Evolutionary conservation across 805 yeast genomes (phyloP), one percentile per base, ranked within the genome.

Genomic region (Yarrowia sp.): DNA sequence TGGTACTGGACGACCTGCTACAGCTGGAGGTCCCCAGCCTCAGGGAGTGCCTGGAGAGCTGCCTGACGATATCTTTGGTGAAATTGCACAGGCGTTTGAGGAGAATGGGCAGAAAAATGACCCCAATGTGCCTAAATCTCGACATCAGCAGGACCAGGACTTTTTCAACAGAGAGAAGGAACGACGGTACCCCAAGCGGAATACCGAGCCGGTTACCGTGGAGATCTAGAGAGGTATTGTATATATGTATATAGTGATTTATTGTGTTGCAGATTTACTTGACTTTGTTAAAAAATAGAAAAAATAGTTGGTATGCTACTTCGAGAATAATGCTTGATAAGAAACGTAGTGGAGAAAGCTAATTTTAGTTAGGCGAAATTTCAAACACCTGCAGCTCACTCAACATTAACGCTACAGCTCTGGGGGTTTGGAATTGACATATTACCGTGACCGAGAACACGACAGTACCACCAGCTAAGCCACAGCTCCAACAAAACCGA

Each of bases 191-290:
- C 64, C 64, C 10, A 58, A 58, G 43, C 14, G 64, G 9, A 45
- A 58, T 8, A 44, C 50, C 1, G 48, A 58, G 35, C 64, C 64
- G 6, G 35, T 58, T 11, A 14, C 18, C 2, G 61, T 55, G 22
- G 55, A 48, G n/a, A 5, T 48, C 1, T 48, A 11, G 8, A 8
- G 13, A 11, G 10, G 13, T 18, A 10, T 31, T 48, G 55, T 48
- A 48, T 48, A 48, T 48, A 55, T 55, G 61, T 55, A 55, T 41
- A 55, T 55, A 55, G 61, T 55, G 60, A 51, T 51, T 51, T 51
- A 51, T 51, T 51, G 44, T 31, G 50, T 15, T n/a, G 11, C 15
- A 11, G 44, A 35, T 35, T 35, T 9, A 22, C 28, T 22, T 5
- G 28, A 22, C 28, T 22, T 22, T 22, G 28, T 22, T 22, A 22